Conservation (phyloP, 192 early-diverging fungal species). For the Coemansia sp. region DNA sequence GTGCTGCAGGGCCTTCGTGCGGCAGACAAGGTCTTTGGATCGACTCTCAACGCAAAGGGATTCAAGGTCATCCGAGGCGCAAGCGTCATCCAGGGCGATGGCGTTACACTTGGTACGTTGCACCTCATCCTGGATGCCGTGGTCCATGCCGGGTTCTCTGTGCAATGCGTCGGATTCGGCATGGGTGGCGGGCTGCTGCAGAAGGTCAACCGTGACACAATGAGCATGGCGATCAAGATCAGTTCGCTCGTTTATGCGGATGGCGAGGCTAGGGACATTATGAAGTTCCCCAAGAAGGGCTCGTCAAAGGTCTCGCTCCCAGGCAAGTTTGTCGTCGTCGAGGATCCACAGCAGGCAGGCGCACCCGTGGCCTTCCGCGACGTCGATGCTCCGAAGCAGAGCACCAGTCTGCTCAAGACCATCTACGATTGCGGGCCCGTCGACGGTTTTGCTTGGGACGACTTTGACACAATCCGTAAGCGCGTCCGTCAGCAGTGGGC, state of each 20-base stretch:
- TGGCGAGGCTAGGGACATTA: conserved; percentile 69
- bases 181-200: conserved; percentile 88
- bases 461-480: conserved; percentile 59
- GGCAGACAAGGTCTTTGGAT: conserved; percentile 73
- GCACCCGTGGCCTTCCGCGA: conserved; percentile 34
- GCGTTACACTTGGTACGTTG: conserved; percentile 61
- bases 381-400: conserved; percentile 19
- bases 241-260: conserved; percentile 66
- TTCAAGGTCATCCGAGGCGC: conserved; percentile 73
- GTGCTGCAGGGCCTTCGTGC: conserved; percentile 72
- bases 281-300: conserved; percentile 84
- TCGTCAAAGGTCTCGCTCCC: conserved; percentile 74
- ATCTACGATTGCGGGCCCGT: conserved; percentile 66
- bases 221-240: conserved; percentile 87
- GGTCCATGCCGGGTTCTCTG: conserved; percentile 62
- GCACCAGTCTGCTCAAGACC: conserved; percentile 54
- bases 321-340: conserved; percentile 53
- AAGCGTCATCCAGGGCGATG: conserved; percentile 86
- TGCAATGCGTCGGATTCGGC: conserved; percentile 75
- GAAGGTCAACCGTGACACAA: conserved; percentile 82
- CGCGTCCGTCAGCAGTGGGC: conserved; percentile 64
- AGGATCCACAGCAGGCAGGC: conserved; percentile 27
- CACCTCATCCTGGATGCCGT: conserved; percentile 60
- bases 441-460: conserved; percentile 52
- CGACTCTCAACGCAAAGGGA: conserved; percentile 68